Evolutionary conservation across 495 filamentous ascomycete genomes (phyloP), one percentile per base, ranked within the genome.

Genomic region (Xylaria nigripes): DNA sequence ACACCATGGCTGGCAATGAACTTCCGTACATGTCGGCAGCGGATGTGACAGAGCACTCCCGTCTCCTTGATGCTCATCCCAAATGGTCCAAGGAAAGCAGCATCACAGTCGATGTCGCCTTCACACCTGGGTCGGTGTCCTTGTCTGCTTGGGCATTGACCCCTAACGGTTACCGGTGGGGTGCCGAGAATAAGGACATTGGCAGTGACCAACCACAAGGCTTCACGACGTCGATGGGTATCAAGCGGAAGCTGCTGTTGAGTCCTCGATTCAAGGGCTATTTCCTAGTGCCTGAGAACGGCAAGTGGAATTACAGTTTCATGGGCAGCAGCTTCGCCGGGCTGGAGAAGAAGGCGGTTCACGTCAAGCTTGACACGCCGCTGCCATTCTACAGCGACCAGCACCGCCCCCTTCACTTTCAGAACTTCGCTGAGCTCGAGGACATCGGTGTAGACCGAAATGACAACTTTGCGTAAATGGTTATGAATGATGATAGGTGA

Each of bases 121-220:
- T 99, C 77, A 97, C 94, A 4, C 94, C 94, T n/a, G 94, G 94
- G 53, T 95, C 90, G 46, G 94, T 97, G 40, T 96, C 91, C 1
- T 81, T 99, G 42, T 86, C 89, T 2, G 90, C 93, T 22, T 99
- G 90, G 86, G 83, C 84, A 15, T 81, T 97, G 27, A 95, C 90
- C 2, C 92, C 94, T 4, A 69, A 84, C 38, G 94, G 94, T 42
- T 97, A 92, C 76, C 91, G 92, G 69, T 99, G 94, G 94, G 94
- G 94, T 55, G 88, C 82, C 5, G 90, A 97, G 66, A 99, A 99
- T 78, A 89, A 86, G 70, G 94, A 99, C 69, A 79, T 83, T 45
- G 81, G 83, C 54, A 93, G 86, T 43, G 93, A 97, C 69, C 87
- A 93, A 68, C 94, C 94, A 0, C 84, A 89, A 50, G 94, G 94